Evolutionary conservation across 345 rosid species (phyloP).

Genomic region (Citrus trifoliata): DNA sequence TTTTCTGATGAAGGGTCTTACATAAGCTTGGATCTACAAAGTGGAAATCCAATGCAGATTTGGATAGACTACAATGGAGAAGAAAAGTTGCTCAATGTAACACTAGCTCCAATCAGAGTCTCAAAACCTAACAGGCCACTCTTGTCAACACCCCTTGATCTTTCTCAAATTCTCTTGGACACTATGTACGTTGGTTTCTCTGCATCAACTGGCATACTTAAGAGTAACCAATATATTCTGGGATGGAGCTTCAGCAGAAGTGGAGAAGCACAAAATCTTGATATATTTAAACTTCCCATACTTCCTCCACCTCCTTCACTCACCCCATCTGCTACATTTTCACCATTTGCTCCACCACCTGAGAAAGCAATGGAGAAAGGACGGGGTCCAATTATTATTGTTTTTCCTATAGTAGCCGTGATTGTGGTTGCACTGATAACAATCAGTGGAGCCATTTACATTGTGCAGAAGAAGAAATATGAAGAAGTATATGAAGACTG

Average conservation of each 20-base stretch:
- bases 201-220: slow-evolving; percentile 38
- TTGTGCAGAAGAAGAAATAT: slow-evolving; percentile 28
- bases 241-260: slow-evolving; percentile 67
- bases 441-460: slow-evolving; percentile 21
- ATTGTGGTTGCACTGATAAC: background rate
- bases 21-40: slow-evolving; percentile 29
- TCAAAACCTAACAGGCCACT: slow-evolving; percentile 9
- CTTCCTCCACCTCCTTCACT: slow-evolving; percentile 30
- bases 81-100: slow-evolving; percentile 1
- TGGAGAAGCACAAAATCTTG: slow-evolving; percentile 41
- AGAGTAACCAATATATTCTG: slow-evolving; percentile 38
- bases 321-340: background rate
- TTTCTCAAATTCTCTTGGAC: slow-evolving; percentile 7
- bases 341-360: background rate
- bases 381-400: slow-evolving; percentile 13
- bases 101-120: slow-evolving; percentile 4
- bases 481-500: slow-evolving; percentile 44
- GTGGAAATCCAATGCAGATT: slow-evolving; percentile 22
- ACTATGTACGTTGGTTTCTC: slow-evolving; percentile 50
- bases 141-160: slow-evolving; percentile 1
- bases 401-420: slow-evolving; percentile 14
- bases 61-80: slow-evolving; percentile 15
- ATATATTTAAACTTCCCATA: slow-evolving; percentile 47
- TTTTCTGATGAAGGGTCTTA: slow-evolving; percentile 24
- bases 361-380: slow-evolving; percentile 6